These are phyloP conservation scores for Strobilomyces echinocephalus DNA, from an alignment of 768 basidiomycete species.

Conservation along the genomic window DNA sequence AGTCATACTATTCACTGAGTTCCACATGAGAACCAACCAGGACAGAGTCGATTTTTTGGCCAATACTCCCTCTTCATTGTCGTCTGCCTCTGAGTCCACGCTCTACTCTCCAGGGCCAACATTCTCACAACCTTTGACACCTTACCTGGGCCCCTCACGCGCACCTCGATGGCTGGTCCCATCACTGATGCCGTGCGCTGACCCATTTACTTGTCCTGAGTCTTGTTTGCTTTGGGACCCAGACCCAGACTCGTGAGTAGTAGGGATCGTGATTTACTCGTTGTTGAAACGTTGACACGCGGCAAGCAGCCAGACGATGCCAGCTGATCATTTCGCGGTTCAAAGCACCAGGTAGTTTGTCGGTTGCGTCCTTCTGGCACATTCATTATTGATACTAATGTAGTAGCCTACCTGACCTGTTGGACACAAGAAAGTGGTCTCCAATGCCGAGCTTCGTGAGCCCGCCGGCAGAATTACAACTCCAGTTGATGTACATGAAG, in stretches of 20 bases:
- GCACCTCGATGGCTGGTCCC: no score
- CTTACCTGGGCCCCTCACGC: no score
- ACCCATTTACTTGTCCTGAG: background rate
- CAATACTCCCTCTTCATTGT: no score
- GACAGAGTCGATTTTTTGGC: background rate
- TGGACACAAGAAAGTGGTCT: background rate
- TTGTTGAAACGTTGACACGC: background rate
- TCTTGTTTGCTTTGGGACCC: background rate
- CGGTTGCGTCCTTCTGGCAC: background rate
- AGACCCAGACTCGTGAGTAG: background rate
- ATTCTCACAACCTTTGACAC: no score
- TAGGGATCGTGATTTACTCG: background rate
- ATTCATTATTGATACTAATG: background rate
- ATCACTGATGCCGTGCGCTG: no score
- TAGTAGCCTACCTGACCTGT: background rate
- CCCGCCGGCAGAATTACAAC: no score
- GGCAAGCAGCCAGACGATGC: background rate
- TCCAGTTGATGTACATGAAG: background rate
- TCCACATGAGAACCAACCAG: background rate
- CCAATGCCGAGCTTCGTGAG: background rate
- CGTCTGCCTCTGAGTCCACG: background rate
- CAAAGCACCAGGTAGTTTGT: background rate
- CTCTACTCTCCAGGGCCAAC: background rate
- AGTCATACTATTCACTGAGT: background rate
- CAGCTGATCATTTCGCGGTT: background rate